Percentiles rank a stretch among this genome's conserved stretches.
phyloP scores from a whole-genome alignment of 495 filamentous ascomycete genomes.

The Parachaetomium inaequale region DNA sequence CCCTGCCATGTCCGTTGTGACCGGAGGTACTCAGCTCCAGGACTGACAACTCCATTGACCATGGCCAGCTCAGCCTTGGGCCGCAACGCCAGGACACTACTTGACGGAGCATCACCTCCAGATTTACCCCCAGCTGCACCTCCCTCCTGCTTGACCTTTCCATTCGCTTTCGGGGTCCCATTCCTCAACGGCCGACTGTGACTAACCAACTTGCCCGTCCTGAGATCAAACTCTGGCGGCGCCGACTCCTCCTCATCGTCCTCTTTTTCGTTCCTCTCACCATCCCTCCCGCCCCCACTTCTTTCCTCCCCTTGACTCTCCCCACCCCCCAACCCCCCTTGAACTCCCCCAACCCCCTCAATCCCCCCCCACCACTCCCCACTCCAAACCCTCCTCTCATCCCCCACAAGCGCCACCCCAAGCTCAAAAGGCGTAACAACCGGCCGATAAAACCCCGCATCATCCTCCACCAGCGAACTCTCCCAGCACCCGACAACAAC shows the following conservation, averaged over 20 bases:
- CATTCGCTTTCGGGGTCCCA: background rate
- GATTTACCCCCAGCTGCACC: conserved; percentile 3
- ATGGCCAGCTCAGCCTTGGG: conserved; percentile 67
- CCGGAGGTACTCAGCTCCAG: conserved; percentile 81
- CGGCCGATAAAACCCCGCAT: conserved; percentile 73
- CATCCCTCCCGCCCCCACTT: conserved; percentile 28
- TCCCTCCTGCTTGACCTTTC: conserved; percentile 14
- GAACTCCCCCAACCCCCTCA: conserved; percentile 49
- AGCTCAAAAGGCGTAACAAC: conserved; percentile 93
- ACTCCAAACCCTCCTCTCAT: conserved; percentile 69
- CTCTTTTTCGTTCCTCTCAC: conserved; percentile 4
- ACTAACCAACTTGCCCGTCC: conserved; percentile 83
- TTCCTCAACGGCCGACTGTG: conserved; percentile 71
- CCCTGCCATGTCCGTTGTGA: conserved; percentile 88
- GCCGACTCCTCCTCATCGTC: conserved; percentile 47
- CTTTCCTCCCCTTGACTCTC: conserved; percentile 17
- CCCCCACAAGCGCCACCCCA: conserved; percentile 63
- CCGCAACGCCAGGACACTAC: conserved; percentile 53
- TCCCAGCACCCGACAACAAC: conserved; percentile 99
- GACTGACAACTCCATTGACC: conserved; percentile 78
- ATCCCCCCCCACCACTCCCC: conserved; percentile 76
- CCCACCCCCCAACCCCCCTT: conserved; percentile 16
- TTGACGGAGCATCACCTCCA: conserved; percentile 21
- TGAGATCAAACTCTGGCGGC: conserved; percentile 87
- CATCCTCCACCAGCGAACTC: conserved; percentile 79